phyloP scores from a whole-genome alignment of 192 early-diverging fungal genomes.

The Backusella westeae region DNA sequence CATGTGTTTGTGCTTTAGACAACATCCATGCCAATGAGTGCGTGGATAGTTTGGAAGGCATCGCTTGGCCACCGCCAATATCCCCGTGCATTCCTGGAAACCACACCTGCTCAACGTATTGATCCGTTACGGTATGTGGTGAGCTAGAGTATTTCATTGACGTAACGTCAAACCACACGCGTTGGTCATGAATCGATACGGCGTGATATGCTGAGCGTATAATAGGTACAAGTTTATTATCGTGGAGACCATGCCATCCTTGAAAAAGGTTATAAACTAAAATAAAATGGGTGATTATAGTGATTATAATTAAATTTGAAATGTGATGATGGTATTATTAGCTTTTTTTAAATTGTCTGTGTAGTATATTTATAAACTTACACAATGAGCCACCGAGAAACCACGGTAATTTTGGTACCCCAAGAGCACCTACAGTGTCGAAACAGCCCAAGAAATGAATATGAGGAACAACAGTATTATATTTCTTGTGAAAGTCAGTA shows the following conservation, averaged over 20 bases:
- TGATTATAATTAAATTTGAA: background rate
- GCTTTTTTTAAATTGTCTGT: background rate
- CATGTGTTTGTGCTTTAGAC: conserved; percentile 5
- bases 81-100: conserved; percentile 28
- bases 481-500: background rate
- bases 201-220: conserved; percentile 19
- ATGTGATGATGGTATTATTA: background rate
- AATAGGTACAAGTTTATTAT: conserved; percentile 19
- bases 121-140: background rate
- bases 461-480: background rate
- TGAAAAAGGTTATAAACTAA: conserved; percentile 14
- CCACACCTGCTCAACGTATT: conserved; percentile 22
- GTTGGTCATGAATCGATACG: conserved; percentile 27
- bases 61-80: conserved; percentile 9
- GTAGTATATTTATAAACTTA: background rate
- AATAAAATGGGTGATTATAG: background rate
- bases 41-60: background rate
- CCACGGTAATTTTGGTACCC: conserved; percentile 24
- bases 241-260: conserved; percentile 13
- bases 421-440: conserved; percentile 26
- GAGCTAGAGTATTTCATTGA: conserved; percentile 3
- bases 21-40: conserved; percentile 26
- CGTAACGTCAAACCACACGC: conserved; percentile 20
- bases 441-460: conserved; percentile 27
- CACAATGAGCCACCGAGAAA: conserved; percentile 19